Evolutionary conservation across 768 basidiomycete genomes (phyloP).

Genomic region (Crucibulum laeve): DNA sequence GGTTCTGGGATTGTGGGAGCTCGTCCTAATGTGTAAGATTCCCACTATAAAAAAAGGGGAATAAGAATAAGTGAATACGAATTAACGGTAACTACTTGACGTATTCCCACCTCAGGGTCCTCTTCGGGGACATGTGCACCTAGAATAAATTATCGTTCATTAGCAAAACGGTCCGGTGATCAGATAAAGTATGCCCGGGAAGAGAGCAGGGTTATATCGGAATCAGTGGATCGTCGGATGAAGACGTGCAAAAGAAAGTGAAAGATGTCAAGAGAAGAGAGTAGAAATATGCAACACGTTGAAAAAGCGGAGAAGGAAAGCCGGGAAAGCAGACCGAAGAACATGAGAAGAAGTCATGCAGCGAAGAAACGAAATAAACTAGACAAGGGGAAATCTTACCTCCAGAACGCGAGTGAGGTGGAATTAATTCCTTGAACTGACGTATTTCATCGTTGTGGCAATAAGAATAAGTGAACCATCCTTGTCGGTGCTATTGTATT

Average conservation of each 20-base stretch:
- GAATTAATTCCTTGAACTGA: slow-evolving; percentile 86
- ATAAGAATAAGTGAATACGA: slow-evolving; percentile 15
- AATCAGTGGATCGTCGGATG: too few species aligned
- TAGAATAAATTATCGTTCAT: too few species aligned
- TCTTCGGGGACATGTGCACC: slow-evolving; percentile 78
- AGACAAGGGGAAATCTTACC: slow-evolving; percentile 37
- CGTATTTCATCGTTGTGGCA: slow-evolving; percentile 94
- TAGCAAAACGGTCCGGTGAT: too few species aligned
- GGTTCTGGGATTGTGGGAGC: slow-evolving; percentile 58
- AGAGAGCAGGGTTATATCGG: too few species aligned
- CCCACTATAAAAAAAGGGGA: slow-evolving; percentile 46
- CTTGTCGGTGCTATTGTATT: slow-evolving; percentile 65
- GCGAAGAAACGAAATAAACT: slow-evolving; percentile 20
- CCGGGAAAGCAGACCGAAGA: background rate
- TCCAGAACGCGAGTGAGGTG: slow-evolving; percentile 57
- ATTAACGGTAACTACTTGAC: slow-evolving; percentile 14
- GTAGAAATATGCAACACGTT: slow-evolving; percentile 13
- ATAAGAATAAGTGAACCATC: slow-evolving; percentile 97
- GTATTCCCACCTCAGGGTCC: slow-evolving; percentile 68
- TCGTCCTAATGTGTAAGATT: slow-evolving; percentile 73
- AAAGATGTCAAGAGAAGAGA: slow-evolving; percentile 15
- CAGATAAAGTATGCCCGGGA: too few species aligned
- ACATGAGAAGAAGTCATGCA: background rate
- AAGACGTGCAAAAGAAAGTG: too few species aligned
- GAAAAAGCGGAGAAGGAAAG: slow-evolving; percentile 17